A percentile compares a stretch with the other conserved stretches of the same genome.
Evolutionary conservation across 2,329 filamentous ascomycete species (phyloP).

Genomic region (Bipolaris cookei): DNA sequence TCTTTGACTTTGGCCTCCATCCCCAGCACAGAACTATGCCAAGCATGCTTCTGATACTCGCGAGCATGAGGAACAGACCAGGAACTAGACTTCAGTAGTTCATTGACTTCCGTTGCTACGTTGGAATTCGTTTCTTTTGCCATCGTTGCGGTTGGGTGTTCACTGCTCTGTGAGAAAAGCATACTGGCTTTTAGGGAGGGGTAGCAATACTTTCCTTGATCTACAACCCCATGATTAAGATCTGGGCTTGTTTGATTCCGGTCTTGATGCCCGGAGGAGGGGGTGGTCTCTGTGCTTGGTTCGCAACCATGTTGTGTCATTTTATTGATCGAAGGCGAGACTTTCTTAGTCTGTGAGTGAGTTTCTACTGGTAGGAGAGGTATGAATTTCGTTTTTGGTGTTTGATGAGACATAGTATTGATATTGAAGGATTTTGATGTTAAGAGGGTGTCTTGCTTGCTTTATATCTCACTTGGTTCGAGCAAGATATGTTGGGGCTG

Average conservation of each 20-base stretch:
- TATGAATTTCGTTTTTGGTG: not conserved
- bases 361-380: not conserved
- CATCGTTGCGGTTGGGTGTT: not conserved
- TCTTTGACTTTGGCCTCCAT: conserved; percentile 4
- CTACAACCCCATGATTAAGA: not conserved
- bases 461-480: not conserved
- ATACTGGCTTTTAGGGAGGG: not conserved
- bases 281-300: not conserved
- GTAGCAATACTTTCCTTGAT: not conserved
- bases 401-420: not conserved
- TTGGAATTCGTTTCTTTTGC: not conserved
- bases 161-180: not conserved
- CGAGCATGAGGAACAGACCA: conserved; percentile 2
- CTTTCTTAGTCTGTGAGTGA: not conserved
- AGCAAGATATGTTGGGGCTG: not conserved
- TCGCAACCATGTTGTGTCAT: not conserved
- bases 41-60: conserved; percentile 6
- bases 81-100: not conserved
- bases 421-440: not conserved
- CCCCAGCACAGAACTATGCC: not conserved
- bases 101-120: not conserved
- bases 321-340: not conserved
- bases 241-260: not conserved
- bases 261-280: not conserved
- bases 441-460: not conserved